Evolutionary conservation across 2,329 filamentous ascomycete species (phyloP).

Genomic region (Aspergillus cejpii): DNA sequence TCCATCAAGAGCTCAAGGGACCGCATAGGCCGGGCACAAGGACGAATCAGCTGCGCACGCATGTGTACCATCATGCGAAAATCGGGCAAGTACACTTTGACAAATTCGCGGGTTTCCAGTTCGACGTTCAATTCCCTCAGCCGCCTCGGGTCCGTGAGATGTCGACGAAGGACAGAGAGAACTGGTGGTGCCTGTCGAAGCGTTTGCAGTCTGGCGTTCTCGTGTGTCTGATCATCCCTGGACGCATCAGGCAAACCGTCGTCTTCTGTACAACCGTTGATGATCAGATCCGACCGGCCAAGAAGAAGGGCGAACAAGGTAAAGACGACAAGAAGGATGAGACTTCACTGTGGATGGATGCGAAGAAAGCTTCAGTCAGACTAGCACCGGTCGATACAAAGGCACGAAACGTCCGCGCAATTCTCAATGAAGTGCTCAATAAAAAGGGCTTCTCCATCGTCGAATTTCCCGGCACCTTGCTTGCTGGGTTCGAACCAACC

Average conservation of each 20-base stretch:
- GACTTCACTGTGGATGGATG: not conserved
- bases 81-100: constrained; percentile 14
- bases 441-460: constrained; percentile 26
- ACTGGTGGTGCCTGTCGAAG: constrained; percentile 29
- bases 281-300: constrained; percentile 8
- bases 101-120: constrained; percentile 15
- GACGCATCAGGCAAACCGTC: constrained; percentile 10
- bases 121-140: constrained; percentile 22
- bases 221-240: constrained; percentile 20
- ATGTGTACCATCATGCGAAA: constrained; percentile 5
- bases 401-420: not conserved
- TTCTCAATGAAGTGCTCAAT: not conserved
- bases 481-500: constrained; percentile 52
- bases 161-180: constrained; percentile 11
- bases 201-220: constrained; percentile 26
- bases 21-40: constrained; percentile 5
- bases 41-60: constrained; percentile 1
- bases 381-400: not conserved
- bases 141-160: constrained; percentile 12
- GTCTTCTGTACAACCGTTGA: constrained; percentile 24
- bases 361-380: not conserved
- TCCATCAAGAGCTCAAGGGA: constrained; percentile 14
- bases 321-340: not conserved
- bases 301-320: constrained; percentile 6
- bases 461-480: constrained; percentile 55